These are phyloP conservation scores for Gossypium schwendimanii DNA, from an alignment of 441 rosid species.

Conservation along the genomic window DNA sequence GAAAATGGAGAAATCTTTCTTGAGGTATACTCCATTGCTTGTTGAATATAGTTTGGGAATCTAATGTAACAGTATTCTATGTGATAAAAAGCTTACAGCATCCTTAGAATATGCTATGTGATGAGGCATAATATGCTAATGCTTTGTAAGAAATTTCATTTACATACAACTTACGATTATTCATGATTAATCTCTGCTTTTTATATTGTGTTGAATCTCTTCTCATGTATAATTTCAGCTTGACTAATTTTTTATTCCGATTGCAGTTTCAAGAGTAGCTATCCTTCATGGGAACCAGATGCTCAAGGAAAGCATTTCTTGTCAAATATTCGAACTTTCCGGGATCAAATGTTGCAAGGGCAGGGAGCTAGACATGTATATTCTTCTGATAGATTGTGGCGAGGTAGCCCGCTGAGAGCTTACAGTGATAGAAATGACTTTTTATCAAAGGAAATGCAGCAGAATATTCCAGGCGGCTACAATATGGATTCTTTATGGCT, in stretches of 20 bases:
- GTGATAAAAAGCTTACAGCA: not conserved
- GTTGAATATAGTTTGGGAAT: not conserved
- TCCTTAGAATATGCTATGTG: not conserved
- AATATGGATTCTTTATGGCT: conserved; percentile 59
- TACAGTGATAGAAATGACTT: conserved; percentile 34
- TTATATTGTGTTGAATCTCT: not conserved
- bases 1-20: conserved; percentile 94
- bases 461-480: conserved; percentile 28
- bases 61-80: not conserved
- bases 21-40: conserved; percentile 45
- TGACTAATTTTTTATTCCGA: not conserved
- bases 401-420: conserved; percentile 41
- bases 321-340: conserved; percentile 62
- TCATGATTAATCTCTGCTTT: not conserved
- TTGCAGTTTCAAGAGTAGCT: conserved; percentile 81
- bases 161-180: not conserved
- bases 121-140: not conserved
- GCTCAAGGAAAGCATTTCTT: conserved; percentile 72
- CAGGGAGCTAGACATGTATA: conserved; percentile 31
- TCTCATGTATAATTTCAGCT: not conserved
- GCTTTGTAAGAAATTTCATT: not conserved
- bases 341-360: conserved; percentile 60
- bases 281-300: conserved; percentile 85
- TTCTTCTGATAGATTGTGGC: conserved; percentile 45
- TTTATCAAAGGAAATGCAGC: conserved; percentile 44